Conservation (phyloP, 441 rosid genomes). For the Biscutella auriculata region DNA sequence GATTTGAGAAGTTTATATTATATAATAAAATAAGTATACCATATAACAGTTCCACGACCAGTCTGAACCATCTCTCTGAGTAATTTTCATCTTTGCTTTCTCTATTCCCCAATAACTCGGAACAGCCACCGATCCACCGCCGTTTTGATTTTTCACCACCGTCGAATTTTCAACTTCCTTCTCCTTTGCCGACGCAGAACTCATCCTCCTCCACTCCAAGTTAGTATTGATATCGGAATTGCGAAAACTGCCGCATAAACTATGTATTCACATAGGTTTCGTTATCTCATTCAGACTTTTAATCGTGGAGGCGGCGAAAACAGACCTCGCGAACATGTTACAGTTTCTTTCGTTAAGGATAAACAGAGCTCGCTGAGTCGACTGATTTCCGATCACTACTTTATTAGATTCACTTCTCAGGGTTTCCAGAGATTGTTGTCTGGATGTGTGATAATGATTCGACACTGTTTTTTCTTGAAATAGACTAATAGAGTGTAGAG, state of each 20-base stretch:
- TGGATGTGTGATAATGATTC: not conserved
- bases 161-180: not conserved
- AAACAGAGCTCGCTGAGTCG: constrained; percentile 11
- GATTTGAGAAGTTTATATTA: not conserved
- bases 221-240: not conserved
- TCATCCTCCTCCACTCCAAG: not conserved
- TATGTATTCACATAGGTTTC: not conserved
- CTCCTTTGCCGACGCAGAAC: not conserved
- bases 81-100: constrained; percentile 27
- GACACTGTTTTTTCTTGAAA: not conserved
- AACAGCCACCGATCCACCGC: constrained; percentile 11
- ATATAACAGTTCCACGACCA: constrained; percentile 61
- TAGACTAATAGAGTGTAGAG: not conserved
- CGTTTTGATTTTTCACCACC: constrained; percentile 5
- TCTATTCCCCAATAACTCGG: constrained; percentile 46
- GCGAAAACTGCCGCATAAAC: not conserved
- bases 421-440: not conserved
- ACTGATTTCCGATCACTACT: not conserved
- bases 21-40: too few species aligned
- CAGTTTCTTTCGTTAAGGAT: not conserved
- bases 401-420: not conserved
- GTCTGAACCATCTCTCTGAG: constrained; percentile 32
- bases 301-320: not conserved
- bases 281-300: not conserved
- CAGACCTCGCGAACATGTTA: not conserved